Evolutionary conservation across 78 protist species (phyloP), one percentile per base, ranked within the genome.

Genomic region (Dictyostelium capitatum): DNA sequence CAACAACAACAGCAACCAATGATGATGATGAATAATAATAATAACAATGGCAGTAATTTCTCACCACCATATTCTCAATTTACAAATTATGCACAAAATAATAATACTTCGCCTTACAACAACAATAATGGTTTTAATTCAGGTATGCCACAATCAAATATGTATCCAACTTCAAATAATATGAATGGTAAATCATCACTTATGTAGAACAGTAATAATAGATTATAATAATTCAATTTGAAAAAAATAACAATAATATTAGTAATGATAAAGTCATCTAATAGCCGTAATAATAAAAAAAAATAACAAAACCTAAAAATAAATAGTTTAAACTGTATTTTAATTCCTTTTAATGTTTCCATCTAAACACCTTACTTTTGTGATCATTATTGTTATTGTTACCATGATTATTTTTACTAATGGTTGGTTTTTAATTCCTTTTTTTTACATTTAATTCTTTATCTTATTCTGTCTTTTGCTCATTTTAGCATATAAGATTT

Each of bases 31-130:
- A 67, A 67, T 67, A 67, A 51, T 51, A 51, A 51, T 51, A 12
- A 37, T 37, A 37, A 37, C 2, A 12, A 37, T 37, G 2, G 2
- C 2, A 37, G 43, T 37, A 37, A 32, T 32, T 67, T 67, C 32
- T 67, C 75, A 30, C 75, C 75, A 67, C 25, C 20, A 25, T 67
- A 67, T 37, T 32, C 75, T 15, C 75, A 67, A 67, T 67, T 67
- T 67, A 32, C 75, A 67, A 67, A 67, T 43, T 67, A 67, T 37
- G 75, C 48, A 5, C 75, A 67, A 67, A 41, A 41, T 30, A 67
- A 67, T 6, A 32, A 67, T 51, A 4, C 10, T 12, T 14, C 15
- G 4, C 75, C 75, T 10, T 32, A 67, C 8, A 67, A 67, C 32
- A 67, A 67, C 15, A 67, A 67, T 57, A 57, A 57, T 57, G n/a